A percentile compares a stretch with the other conserved stretches of the same genome.
Conservation (phyloP, 345 rosid genomes). For the Pistacia vera region DNA sequence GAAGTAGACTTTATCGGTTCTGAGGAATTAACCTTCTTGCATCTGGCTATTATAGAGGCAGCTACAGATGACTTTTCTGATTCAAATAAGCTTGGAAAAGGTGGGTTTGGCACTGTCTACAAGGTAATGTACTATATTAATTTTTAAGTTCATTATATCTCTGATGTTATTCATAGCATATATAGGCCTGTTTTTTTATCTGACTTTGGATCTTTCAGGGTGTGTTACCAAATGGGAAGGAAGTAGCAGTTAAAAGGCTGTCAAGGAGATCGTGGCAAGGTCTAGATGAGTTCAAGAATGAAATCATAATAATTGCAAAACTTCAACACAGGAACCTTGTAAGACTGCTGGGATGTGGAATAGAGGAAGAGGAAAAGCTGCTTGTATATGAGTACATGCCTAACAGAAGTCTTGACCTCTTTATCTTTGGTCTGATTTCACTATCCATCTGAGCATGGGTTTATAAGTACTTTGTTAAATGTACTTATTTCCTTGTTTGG, state of each 20-base stretch:
- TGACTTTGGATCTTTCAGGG: constrained; percentile 26
- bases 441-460: not conserved
- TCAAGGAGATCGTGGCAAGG: constrained; percentile 44
- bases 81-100: constrained; percentile 40
- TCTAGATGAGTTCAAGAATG: constrained; percentile 40
- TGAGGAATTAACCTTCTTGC: constrained; percentile 38
- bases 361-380: constrained; percentile 40
- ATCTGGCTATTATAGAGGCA: constrained; percentile 17
- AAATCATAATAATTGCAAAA: constrained; percentile 34
- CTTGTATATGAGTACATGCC: constrained; percentile 46
- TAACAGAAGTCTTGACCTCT: constrained; percentile 44
- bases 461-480: not conserved
- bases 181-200: too few relatives aligned
- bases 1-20: constrained; percentile 28
- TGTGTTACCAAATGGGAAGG: constrained; percentile 23
- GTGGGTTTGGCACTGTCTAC: constrained; percentile 47
- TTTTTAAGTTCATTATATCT: too few relatives aligned
- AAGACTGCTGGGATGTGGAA: constrained; percentile 38
- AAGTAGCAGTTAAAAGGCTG: constrained; percentile 43
- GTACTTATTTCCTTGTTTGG: not conserved
- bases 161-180: too few relatives aligned
- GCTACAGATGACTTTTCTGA: constrained; percentile 41
- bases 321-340: constrained; percentile 51
- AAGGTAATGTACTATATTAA: constrained; percentile 25
- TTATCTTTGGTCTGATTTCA: constrained; percentile 34